Evolutionary conservation across 108 stramenopile species (phyloP).

Genomic region (Hondaea fermentalgiana): DNA sequence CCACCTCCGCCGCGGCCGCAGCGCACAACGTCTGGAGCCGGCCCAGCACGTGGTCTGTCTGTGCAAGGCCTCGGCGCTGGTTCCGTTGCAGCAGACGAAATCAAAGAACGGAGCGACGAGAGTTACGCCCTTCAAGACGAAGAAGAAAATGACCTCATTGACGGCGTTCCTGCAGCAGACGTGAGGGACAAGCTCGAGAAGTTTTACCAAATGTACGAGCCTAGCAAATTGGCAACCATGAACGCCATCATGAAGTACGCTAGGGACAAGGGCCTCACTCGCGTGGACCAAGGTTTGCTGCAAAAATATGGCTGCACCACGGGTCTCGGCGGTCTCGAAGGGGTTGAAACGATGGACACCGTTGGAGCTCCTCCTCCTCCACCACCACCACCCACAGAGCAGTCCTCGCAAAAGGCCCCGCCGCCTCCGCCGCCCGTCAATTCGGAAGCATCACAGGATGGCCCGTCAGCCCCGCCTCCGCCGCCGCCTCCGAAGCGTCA

Average conservation of each 20-base stretch:
- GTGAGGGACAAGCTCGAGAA: neutral
- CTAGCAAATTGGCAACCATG: neutral
- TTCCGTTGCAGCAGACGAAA: neutral
- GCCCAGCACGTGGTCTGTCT: neutral
- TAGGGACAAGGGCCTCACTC: neutral
- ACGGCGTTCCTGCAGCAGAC: neutral
- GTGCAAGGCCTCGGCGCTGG: neutral
- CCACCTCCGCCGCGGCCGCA: neutral
- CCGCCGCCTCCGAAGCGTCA: no score
- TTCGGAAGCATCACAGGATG: neutral
- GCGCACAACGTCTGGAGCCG: neutral
- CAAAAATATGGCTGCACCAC: neutral
- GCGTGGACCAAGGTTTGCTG: neutral
- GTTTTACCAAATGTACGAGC: neutral
- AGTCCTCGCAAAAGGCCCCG: neutral
- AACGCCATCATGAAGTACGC: neutral
- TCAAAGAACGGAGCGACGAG: no score
- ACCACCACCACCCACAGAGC: neutral
- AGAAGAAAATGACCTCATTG: neutral
- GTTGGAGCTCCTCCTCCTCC: neutral
- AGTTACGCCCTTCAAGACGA: no score
- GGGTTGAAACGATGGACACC: neutral
- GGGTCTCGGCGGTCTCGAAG: neutral
- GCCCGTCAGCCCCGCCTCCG: neutral
- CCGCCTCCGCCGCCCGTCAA: neutral